phyloP scores from a whole-genome alignment of 768 basidiomycete species.

The Russula dissimulans region DNA sequence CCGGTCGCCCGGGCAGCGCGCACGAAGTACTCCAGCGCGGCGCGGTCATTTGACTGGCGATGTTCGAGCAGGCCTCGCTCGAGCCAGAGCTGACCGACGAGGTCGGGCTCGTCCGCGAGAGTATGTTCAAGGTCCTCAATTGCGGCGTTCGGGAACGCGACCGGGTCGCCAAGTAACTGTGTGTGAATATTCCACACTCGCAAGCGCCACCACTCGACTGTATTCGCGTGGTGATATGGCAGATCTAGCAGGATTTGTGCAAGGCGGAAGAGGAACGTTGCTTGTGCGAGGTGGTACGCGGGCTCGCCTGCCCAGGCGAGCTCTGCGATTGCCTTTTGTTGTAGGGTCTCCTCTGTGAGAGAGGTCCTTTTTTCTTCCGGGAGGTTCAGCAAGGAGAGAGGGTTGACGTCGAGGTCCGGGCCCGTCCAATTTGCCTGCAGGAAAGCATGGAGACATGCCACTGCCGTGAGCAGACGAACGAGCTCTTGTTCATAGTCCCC shows the following conservation, averaged over 20 bases:
- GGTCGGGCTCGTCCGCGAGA: conserved; percentile 47
- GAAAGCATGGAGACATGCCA: conserved; percentile 83
- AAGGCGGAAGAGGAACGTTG: conserved; percentile 62
- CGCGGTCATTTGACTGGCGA: conserved; percentile 61
- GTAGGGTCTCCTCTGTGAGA: conserved; percentile 40
- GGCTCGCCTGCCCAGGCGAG: conserved; percentile 87
- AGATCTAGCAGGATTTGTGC: conserved; percentile 59
- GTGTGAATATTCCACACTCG: conserved; percentile 65
- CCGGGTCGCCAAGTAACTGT: conserved; percentile 77
- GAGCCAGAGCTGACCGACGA: conserved; percentile 57
- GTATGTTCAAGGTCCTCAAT: conserved; percentile 34
- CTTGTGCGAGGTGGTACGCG: conserved; percentile 80
- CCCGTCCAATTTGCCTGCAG: conserved; percentile 96
- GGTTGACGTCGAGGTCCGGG: conserved; percentile 60
- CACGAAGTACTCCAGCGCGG: conserved; percentile 69
- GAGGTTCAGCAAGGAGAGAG: conserved; percentile 32
- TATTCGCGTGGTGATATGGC: conserved; percentile 36
- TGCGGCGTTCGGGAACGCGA: conserved; percentile 41
- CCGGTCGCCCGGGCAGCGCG: conserved; percentile 68
- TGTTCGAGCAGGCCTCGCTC: conserved; percentile 79
- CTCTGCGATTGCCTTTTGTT: conserved; percentile 59
- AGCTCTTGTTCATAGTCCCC: conserved; percentile 42
- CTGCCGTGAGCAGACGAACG: conserved; percentile 50
- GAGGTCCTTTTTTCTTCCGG: conserved; percentile 19
- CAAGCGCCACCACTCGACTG: conserved; percentile 74